Evolutionary conservation across 495 filamentous ascomycete species (phyloP).

Genomic region (Chaetomium fimeti): DNA sequence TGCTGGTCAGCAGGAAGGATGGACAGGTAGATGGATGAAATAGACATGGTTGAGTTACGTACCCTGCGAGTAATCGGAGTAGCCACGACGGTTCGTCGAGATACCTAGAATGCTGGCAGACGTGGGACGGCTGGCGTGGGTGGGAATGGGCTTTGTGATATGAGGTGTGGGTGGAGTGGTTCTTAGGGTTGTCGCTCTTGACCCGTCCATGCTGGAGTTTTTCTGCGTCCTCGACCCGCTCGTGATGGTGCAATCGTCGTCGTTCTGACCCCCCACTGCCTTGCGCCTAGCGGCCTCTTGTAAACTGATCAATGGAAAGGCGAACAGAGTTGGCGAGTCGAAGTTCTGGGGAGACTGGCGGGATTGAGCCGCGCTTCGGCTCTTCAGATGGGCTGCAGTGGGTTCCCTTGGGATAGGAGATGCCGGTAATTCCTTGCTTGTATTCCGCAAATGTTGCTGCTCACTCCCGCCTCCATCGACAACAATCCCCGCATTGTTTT

Average conservation of each 20-base stretch:
- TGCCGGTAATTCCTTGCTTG: neutral
- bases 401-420: conserved; percentile 5
- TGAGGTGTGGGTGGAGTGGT: conserved; percentile 24
- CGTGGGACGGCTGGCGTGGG: conserved; percentile 19
- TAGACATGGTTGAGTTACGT: neutral
- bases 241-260: conserved; percentile 27
- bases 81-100: neutral
- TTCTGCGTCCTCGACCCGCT: conserved; percentile 25
- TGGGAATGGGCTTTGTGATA: conserved; percentile 23
- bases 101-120: conserved; percentile 15
- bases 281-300: conserved; percentile 31
- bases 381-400: neutral
- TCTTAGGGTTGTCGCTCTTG: conserved; percentile 23
- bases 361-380: neutral
- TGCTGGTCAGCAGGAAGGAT: neutral
- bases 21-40: too few relatives aligned
- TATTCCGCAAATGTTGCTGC: neutral
- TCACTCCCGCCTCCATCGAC: neutral
- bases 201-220: conserved; percentile 26
- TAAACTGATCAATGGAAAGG: conserved; percentile 31
- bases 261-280: conserved; percentile 21
- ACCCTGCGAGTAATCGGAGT: conserved; percentile 1
- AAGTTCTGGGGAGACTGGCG: neutral
- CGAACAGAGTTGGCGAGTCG: conserved; percentile 26
- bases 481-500: too few relatives aligned